phyloP scores from a whole-genome alignment of 208 protist genomes.

The Herpetomonas tarakana region DNA sequence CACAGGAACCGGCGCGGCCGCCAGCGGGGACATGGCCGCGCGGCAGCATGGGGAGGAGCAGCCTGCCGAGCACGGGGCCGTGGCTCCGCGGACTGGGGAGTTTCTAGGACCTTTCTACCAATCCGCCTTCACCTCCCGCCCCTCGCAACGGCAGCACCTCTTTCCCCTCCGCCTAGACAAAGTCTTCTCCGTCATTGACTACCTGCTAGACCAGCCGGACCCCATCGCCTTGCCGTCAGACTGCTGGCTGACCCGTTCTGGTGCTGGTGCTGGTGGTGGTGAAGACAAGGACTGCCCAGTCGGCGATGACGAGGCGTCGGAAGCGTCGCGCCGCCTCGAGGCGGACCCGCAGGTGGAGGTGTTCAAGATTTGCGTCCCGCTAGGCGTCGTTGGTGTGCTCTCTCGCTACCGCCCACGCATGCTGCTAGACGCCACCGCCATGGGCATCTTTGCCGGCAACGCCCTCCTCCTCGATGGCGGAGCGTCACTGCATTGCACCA shows the following conservation, averaged over 20 bases:
- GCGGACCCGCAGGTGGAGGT: constrained; percentile 22
- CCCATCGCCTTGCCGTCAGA: constrained; percentile 25
- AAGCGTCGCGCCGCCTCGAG: neutral
- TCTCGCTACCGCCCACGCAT: constrained; percentile 54
- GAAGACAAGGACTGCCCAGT: neutral
- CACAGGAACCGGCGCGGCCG: neutral
- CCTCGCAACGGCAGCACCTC: constrained; percentile 11
- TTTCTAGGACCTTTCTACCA: neutral
- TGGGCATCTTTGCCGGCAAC: constrained; percentile 53
- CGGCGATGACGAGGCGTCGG: neutral
- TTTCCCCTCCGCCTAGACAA: constrained; percentile 53
- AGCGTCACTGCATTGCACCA: constrained; percentile 35
- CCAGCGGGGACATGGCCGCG: neutral
- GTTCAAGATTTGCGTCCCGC: constrained; percentile 39
- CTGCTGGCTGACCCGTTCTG: constrained; percentile 18
- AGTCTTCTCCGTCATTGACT: constrained; percentile 38
- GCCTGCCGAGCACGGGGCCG: neutral
- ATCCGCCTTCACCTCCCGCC: constrained; percentile 5
- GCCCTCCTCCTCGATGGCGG: constrained; percentile 50
- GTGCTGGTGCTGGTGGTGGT: neutral
- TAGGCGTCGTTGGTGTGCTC: constrained; percentile 53
- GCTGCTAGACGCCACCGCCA: constrained; percentile 39
- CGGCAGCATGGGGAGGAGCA: too few species aligned
- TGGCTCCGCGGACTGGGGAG: neutral
- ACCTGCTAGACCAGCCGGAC: constrained; percentile 41